Percentiles rank a stretch among this genome's conserved stretches.
Evolutionary conservation across 345 rosid genomes (phyloP).

Genomic region (Conringia planisiliqua): DNA sequence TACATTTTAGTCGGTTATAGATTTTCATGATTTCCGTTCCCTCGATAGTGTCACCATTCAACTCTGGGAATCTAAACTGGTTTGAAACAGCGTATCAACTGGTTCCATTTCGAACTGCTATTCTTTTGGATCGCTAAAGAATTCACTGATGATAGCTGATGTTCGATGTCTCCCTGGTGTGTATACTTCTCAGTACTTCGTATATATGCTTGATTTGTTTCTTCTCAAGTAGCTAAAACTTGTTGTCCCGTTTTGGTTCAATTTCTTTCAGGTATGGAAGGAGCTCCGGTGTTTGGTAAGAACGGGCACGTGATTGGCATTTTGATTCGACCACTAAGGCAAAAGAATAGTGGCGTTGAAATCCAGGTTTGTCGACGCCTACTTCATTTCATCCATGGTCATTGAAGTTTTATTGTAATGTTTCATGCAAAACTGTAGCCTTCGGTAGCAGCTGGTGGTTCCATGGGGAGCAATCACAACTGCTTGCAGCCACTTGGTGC

Average conservation of each 20-base stretch:
- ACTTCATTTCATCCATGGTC: conserved; percentile 23
- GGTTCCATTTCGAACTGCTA: conserved; percentile 81
- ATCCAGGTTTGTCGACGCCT: conserved; percentile 69
- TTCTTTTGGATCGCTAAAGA: conserved; percentile 54
- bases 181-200: conserved; percentile 27
- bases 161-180: conserved; percentile 93
- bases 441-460: conserved; percentile 97
- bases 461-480: conserved; percentile 96
- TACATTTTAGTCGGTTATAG: not conserved
- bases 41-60: not conserved
- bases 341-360: conserved; percentile 75
- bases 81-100: conserved; percentile 62
- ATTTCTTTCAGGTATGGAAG: conserved; percentile 74
- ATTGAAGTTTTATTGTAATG: conserved; percentile 41
- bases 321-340: conserved; percentile 75
- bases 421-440: conserved; percentile 70
- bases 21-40: not conserved
- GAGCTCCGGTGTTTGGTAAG: conserved; percentile 76
- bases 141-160: conserved; percentile 84
- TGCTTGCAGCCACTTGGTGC: conserved; percentile 78
- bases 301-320: conserved; percentile 57
- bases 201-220: conserved; percentile 14
- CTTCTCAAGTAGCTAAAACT: conserved; percentile 13
- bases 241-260: conserved; percentile 12
- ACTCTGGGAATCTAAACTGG: conserved; percentile 7